A percentile compares a stretch with the other conserved stretches of the same genome.
phyloP scores from a whole-genome alignment of 2,329 filamentous ascomycete genomes.

The Berkeleyomyces basicola region DNA sequence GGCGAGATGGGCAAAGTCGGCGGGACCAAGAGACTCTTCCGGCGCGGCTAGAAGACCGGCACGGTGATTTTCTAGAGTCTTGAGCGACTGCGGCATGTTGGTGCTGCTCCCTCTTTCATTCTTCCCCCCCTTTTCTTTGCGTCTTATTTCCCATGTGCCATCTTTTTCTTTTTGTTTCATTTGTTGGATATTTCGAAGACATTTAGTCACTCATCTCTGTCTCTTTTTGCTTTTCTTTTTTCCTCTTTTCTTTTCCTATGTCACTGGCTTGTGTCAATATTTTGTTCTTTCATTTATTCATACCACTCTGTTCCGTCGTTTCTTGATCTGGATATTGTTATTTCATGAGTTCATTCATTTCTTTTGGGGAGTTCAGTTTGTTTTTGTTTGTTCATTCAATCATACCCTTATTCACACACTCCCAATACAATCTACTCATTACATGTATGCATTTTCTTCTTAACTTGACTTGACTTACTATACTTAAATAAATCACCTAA shows the following conservation, averaged over 20 bases:
- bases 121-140: background rate
- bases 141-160: background rate
- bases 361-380: background rate
- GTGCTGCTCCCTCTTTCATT: background rate
- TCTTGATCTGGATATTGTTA: background rate
- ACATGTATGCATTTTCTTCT: no score
- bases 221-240: background rate
- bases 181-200: no score
- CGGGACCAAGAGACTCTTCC: conserved; percentile 55
- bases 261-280: background rate
- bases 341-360: background rate
- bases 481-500: no score
- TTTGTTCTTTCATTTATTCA: background rate
- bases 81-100: background rate
- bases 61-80: conserved; percentile 1
- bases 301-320: background rate
- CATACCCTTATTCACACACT: background rate
- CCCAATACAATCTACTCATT: no score
- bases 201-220: no score
- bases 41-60: conserved; percentile 23
- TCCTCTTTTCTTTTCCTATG: background rate
- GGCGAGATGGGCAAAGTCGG: conserved; percentile 57
- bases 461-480: no score
- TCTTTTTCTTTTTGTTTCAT: background rate
- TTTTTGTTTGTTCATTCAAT: background rate